Base-by-base conservation (phyloP, 208 protist species). In the Trypanosoma congolense region DNA sequence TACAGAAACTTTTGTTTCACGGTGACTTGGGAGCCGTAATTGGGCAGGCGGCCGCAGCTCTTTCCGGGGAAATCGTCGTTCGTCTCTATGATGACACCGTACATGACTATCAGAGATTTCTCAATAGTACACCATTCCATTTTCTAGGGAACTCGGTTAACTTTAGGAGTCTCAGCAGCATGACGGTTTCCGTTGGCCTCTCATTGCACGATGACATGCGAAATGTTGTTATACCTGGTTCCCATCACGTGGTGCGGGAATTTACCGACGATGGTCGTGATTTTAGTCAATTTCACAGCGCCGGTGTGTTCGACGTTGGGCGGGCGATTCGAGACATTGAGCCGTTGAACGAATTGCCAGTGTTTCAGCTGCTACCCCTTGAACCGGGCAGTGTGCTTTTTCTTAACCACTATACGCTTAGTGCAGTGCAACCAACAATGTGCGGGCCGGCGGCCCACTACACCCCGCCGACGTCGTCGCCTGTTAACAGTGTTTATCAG, bases 21-120 rank as follows among this genome's bases (percentile, higher is more conserved):
- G 68, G 61, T 28, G 51, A 44, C 8, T 24, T 92, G 3, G 86
- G 82, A 40, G 26, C 35, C 5, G 43, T 47, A 0, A 53, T 91
- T 19, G 87, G 83, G 3, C 70, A 80, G 56, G 83, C 77, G 0
- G 77, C 80, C 2, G 83, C 77, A 6, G 73, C 74, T 19, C 68
- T 93, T 36, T 42, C 77, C 2, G 87, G 87, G 10, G 80, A 85
- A 25, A 69, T 89, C 4, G 70, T 87, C 16, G 56, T 91, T 19
- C 82, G 87, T 12, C 63, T 90, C 19, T 90, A 76, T 71, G 46
- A 69, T 26, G 87, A 93, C 44, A 73, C 57, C 40, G 67, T 76
- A 4, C 62, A 78, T 35, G 68, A 84, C 61, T 55, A 70, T 36
- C 61, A 59, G 12, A 54, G 61, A 19, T 76, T 93, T 49, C 73